These are phyloP conservation scores for Speleostelium caveatum DNA, from an alignment of 78 protist genomes.

Conservation along the genomic window DNA sequence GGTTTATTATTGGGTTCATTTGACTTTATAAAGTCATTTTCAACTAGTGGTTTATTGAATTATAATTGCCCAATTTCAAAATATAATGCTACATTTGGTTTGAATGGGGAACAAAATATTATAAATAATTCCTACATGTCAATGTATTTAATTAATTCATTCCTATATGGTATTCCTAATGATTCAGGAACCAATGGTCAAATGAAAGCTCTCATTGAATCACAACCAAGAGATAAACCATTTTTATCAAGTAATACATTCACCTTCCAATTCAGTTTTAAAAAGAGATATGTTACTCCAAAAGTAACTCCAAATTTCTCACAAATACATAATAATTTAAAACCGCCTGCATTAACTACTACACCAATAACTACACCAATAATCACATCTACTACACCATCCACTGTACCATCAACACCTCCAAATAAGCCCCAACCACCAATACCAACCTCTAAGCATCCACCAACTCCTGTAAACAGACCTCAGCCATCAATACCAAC, in stretches of 20 bases:
- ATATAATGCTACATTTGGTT: slow-evolving; percentile 28
- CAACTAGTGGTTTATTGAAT: background rate
- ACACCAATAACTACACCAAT: background rate
- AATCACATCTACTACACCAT: too few species aligned
- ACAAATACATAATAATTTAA: background rate
- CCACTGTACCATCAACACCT: too few species aligned
- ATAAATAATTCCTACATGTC: slow-evolving; percentile 39
- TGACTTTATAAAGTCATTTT: slow-evolving; percentile 47
- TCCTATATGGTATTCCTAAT: slow-evolving; percentile 53
- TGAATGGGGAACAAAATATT: slow-evolving; percentile 16
- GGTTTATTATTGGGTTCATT: slow-evolving; percentile 40
- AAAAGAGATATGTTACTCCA: slow-evolving; percentile 10
- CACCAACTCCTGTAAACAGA: background rate
- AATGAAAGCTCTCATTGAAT: slow-evolving; percentile 26
- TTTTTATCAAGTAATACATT: background rate
- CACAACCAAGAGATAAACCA: background rate
- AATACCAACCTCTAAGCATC: background rate
- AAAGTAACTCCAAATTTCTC: slow-evolving; percentile 12
- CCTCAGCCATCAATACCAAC: background rate
- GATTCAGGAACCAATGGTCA: slow-evolving; percentile 14
- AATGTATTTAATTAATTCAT: slow-evolving; percentile 53
- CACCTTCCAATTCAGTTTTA: slow-evolving; percentile 15
- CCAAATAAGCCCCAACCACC: background rate
- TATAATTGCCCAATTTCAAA: background rate
- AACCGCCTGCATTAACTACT: background rate